Evolutionary conservation across 2,329 filamentous ascomycete genomes (phyloP).

Genomic region (Mycosphaerelloides madeirae): DNA sequence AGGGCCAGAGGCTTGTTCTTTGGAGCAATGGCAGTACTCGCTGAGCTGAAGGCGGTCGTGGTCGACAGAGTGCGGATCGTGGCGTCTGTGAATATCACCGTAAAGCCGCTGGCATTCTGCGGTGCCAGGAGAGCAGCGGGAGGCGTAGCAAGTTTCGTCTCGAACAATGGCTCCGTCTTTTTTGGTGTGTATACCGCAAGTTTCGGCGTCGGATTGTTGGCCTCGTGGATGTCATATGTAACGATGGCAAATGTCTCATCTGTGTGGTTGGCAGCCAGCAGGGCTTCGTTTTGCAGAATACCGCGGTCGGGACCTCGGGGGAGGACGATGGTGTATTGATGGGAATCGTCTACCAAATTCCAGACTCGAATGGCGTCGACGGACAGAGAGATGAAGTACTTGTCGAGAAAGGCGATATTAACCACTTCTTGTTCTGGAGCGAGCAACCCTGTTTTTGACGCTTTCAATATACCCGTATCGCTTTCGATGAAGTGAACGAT

Average conservation of each 20-base stretch:
- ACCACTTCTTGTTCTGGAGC: conserved; percentile 52
- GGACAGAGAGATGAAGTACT: conserved; percentile 70
- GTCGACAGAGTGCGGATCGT: conserved; percentile 54
- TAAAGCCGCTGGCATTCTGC: conserved; percentile 63
- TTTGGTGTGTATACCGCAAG: conserved; percentile 61
- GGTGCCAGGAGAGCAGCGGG: conserved; percentile 64
- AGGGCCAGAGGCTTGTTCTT: background rate
- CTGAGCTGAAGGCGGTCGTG: background rate
- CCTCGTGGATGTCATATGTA: conserved; percentile 4
- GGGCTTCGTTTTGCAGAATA: conserved; percentile 15
- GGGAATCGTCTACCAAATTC: conserved; percentile 74
- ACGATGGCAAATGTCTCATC: conserved; percentile 42
- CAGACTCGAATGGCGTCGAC: conserved; percentile 70
- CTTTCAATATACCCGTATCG: conserved; percentile 60
- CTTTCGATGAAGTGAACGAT: conserved; percentile 74
- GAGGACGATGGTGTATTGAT: conserved; percentile 63
- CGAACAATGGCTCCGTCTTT: conserved; percentile 52
- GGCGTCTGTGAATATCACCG: conserved; percentile 70
- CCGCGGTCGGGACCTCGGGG: conserved; percentile 25
- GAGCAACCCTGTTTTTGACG: conserved; percentile 51
- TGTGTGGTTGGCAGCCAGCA: conserved; percentile 63
- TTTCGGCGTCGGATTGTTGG: conserved; percentile 9
- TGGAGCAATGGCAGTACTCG: background rate
- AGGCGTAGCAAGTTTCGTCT: conserved; percentile 36
- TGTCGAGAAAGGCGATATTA: conserved; percentile 62